Evolutionary conservation across 345 rosid species (phyloP).

Genomic region (Citropsis articulata): DNA sequence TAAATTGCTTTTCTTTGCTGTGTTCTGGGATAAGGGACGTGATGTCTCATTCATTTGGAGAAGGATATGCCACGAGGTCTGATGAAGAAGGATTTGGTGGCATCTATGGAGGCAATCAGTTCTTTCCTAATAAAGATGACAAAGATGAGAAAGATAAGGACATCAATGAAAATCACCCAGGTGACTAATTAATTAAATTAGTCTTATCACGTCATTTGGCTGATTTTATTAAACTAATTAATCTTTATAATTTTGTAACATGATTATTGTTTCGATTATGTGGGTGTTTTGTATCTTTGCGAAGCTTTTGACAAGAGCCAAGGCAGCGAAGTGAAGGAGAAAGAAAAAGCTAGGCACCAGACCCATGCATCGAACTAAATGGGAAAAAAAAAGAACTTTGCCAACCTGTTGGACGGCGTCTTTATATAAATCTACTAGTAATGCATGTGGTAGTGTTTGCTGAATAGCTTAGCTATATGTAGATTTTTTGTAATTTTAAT

Average conservation of each 20-base stretch:
- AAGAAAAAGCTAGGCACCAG: conserved; percentile 65
- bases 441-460: not conserved
- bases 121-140: conserved; percentile 13
- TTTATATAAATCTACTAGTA: not conserved
- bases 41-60: conserved; percentile 78
- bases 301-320: conserved; percentile 68
- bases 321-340: conserved; percentile 74
- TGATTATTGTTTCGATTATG: not conserved
- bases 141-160: conserved; percentile 21
- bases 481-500: not conserved
- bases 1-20: not conserved
- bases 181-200: conserved; percentile 17
- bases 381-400: not conserved
- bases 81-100: conserved; percentile 93
- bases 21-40: conserved; percentile 39
- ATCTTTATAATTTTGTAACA: not conserved
- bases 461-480: too few species aligned
- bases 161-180: conserved; percentile 59
- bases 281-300: not conserved
- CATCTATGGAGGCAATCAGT: conserved; percentile 51
- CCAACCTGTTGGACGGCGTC: not conserved
- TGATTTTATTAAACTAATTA: too few species aligned
- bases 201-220: too few species aligned
- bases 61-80: conserved; percentile 67
- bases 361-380: conserved; percentile 12